Evolutionary conservation across 2,329 filamentous ascomycete species (phyloP).

Genomic region (Phaeophleospora eucalypticola): DNA sequence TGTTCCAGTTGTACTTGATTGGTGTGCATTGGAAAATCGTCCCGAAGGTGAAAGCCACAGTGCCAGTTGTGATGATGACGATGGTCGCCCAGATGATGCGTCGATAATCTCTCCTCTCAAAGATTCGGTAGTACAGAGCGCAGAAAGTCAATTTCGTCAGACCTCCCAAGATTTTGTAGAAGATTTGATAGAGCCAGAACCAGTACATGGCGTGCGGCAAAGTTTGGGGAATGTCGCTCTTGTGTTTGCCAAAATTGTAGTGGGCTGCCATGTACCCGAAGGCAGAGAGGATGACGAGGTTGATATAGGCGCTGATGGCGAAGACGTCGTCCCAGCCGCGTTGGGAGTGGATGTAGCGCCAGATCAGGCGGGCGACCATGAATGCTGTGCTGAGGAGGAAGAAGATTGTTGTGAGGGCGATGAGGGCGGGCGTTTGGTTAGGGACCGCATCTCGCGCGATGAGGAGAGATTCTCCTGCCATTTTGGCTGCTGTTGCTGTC

Average conservation of each 20-base stretch:
- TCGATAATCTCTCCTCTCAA: constrained; percentile 14
- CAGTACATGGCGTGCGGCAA: constrained; percentile 19
- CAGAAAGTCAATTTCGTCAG: constrained; percentile 28
- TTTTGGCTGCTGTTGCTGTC: too few relatives aligned
- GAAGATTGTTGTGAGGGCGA: constrained; percentile 22
- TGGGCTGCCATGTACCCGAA: constrained; percentile 20
- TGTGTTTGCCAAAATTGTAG: constrained; percentile 26
- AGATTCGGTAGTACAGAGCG: constrained; percentile 24
- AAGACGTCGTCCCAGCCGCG: constrained; percentile 22
- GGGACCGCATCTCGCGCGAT: constrained; percentile 7
- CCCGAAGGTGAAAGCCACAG: constrained; percentile 22
- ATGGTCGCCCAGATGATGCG: constrained; percentile 10
- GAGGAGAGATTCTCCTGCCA: too few relatives aligned
- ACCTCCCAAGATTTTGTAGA: constrained; percentile 26
- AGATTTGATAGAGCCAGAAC: constrained; percentile 29
- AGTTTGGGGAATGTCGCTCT: constrained; percentile 12
- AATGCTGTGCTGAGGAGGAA: constrained; percentile 19
- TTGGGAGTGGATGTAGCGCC: constrained; percentile 18
- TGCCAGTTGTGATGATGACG: constrained; percentile 14
- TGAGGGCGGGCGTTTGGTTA: constrained; percentile 14
- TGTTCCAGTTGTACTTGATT: constrained; percentile 21
- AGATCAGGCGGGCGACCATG: constrained; percentile 17
- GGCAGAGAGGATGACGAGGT: constrained; percentile 18
- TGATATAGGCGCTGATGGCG: constrained; percentile 19
- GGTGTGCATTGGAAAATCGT: constrained; percentile 27